These are phyloP conservation scores for Aureobasidium namibiae DNA, from an alignment of 2,329 filamentous ascomycete genomes.

Conservation along the genomic window DNA sequence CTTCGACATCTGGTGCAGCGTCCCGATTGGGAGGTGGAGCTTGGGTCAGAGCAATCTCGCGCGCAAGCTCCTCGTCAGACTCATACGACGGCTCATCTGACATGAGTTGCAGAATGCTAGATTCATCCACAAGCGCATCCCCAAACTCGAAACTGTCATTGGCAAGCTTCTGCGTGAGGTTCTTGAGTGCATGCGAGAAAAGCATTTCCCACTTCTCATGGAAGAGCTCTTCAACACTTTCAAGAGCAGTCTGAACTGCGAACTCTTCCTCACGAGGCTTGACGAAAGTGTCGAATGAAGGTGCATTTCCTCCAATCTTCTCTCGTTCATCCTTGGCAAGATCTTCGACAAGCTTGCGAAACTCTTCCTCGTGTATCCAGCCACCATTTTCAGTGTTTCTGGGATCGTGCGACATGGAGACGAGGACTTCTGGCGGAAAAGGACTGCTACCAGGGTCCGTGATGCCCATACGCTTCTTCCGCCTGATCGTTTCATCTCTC, in stretches of 20 bases:
- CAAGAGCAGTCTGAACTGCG: constrained; percentile 63
- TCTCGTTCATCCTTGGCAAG: constrained; percentile 58
- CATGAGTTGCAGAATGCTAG: constrained; percentile 44
- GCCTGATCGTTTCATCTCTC: constrained; percentile 76
- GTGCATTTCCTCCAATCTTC: constrained; percentile 32
- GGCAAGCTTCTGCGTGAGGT: background rate
- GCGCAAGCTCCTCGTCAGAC: constrained; percentile 35
- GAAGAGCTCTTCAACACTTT: constrained; percentile 83
- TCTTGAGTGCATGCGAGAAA: background rate
- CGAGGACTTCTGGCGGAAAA: constrained; percentile 70
- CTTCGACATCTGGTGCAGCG: background rate
- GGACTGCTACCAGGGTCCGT: constrained; percentile 59
- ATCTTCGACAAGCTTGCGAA: constrained; percentile 53
- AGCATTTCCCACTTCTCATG: constrained; percentile 49
- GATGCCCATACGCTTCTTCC: constrained; percentile 63
- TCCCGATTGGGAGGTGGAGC: constrained; percentile 16
- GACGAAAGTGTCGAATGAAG: constrained; percentile 60
- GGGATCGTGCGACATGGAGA: constrained; percentile 81
- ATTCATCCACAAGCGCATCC: constrained; percentile 54
- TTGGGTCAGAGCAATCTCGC: constrained; percentile 26
- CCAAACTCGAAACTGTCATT: constrained; percentile 14
- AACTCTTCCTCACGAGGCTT: constrained; percentile 33
- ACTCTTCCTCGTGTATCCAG: constrained; percentile 92
- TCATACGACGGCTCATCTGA: constrained; percentile 32
- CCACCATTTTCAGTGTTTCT: constrained; percentile 63